Evolutionary conservation across 441 rosid genomes (phyloP).

Genomic region (Adansonia gregorii): DNA sequence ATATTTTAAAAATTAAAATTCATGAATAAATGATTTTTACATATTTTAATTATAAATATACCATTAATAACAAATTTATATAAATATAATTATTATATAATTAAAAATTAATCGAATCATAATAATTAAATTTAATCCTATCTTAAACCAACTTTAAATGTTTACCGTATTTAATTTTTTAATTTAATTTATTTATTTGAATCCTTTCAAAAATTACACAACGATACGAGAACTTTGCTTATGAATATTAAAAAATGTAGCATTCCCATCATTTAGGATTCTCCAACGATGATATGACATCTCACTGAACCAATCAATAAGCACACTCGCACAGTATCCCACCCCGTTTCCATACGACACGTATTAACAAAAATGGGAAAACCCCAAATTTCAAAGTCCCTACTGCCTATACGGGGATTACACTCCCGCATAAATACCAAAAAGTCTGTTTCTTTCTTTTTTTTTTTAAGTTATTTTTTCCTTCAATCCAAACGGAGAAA

Average conservation of each 20-base stretch:
- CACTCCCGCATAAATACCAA: constrained; percentile 23
- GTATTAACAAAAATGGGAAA: not conserved
- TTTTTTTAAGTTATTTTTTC: not conserved
- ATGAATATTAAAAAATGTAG: not conserved
- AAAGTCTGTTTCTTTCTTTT: not conserved
- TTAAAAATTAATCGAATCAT: too few species aligned
- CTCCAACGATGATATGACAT: not conserved
- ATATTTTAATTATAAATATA: too few species aligned
- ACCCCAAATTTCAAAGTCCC: constrained; percentile 18
- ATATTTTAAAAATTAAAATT: too few species aligned
- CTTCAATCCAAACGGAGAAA: constrained; percentile 22
- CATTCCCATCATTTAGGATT: not conserved
- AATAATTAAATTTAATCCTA: too few species aligned
- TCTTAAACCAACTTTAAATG: too few species aligned
- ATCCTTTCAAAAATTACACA: too few species aligned
- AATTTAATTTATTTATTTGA: too few species aligned
- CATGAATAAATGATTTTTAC: too few species aligned
- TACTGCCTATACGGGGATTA: not conserved
- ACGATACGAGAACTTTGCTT: too few species aligned
- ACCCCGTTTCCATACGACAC: not conserved
- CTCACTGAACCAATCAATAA: constrained; percentile 1
- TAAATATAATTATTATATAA: too few species aligned
- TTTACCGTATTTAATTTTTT: too few species aligned
- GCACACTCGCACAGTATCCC: constrained; percentile 8
- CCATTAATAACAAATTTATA: too few species aligned